Percentiles rank a stretch among this genome's conserved stretches.
Evolutionary conservation across 805 yeast species (phyloP).

Genomic region (Tetrapisispora arboricola): DNA sequence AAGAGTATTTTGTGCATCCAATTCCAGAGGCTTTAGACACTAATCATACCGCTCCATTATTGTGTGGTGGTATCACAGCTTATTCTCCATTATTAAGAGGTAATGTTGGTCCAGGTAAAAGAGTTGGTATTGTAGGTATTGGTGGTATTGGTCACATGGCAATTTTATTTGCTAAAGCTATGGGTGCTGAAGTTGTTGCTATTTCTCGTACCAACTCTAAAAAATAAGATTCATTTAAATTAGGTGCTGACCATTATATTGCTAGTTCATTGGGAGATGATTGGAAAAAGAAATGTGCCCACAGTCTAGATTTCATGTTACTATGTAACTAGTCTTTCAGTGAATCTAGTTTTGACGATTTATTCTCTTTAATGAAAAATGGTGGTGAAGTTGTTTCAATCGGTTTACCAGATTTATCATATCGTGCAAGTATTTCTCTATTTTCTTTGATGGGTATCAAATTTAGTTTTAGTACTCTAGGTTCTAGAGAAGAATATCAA

Average conservation of each 20-base stretch:
- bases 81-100: constrained; percentile 54
- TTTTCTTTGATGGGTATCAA: constrained; percentile 15
- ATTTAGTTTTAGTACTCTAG: constrained; percentile 31
- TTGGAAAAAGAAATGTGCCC: constrained; percentile 30
- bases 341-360: constrained; percentile 31
- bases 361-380: constrained; percentile 23
- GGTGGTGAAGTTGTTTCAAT: constrained; percentile 30
- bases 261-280: constrained; percentile 42
- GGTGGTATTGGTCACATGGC: constrained; percentile 53
- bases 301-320: constrained; percentile 37
- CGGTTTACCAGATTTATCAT: constrained; percentile 14
- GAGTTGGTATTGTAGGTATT: constrained; percentile 45
- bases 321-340: constrained; percentile 38
- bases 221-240: constrained; percentile 36
- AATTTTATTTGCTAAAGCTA: constrained; percentile 44
- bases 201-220: constrained; percentile 42
- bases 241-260: constrained; percentile 45
- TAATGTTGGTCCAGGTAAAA: constrained; percentile 39
- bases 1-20: constrained; percentile 52
- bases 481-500: constrained; percentile 37
- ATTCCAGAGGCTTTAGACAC: constrained; percentile 47
- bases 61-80: constrained; percentile 72
- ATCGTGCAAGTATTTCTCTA: constrained; percentile 10
- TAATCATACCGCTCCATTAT: constrained; percentile 55
- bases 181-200: constrained; percentile 51